Base-by-base conservation (phyloP, 169 alveolate species). In the Plasmodium coatneyi region DNA sequence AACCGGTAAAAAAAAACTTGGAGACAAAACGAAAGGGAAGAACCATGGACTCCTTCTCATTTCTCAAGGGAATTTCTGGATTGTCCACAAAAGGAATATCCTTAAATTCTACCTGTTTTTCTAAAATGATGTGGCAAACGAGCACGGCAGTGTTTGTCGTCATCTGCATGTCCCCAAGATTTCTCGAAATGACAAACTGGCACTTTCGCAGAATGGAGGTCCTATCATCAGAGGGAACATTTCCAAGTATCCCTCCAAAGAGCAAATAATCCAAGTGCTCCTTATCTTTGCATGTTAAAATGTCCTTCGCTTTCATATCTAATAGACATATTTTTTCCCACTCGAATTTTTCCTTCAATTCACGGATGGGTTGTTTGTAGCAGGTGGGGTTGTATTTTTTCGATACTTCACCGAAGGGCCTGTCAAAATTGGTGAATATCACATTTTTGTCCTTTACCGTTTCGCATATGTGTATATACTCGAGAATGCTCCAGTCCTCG, bases 21-120 rank as follows among this genome's bases (percentile, higher is more conserved):
- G 96, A 89, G 19, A 93, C 96, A 83, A 91, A 93, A 41, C 96
- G 96, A 60, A 93, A 93, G 10, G 96, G 96, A 52, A 93, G 91
- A 3, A 60, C 30, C 66, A 89, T 80, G 0, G 93, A 52, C 66
- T 86, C 93, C 22, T 86, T 86, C 16, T 86, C 28, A 86, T 86
- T 86, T 76, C 70, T 34, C 19, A 86, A 83, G n/a, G 25, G 3
- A 19, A 86, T 76, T 36, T 86, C 93, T 6, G 93, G 93, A n/a
- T 76, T 52, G 66, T 86, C 93, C 56, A 86, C 86, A 86, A 74
- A 86, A 9, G 93, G 93, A 66, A 86, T 84, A 46, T 87, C 41
- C 80, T 82, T 60, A 52, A 79, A 84, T 52, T 71, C 83, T 0
- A 56, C 43, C 25, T 71, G 32, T 43, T 93, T 90, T 43, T 93